Percentiles rank a stretch among this genome's conserved stretches.
Conservation (phyloP, 2,329 filamentous ascomycete species). For the Aspergillus sp. region DNA sequence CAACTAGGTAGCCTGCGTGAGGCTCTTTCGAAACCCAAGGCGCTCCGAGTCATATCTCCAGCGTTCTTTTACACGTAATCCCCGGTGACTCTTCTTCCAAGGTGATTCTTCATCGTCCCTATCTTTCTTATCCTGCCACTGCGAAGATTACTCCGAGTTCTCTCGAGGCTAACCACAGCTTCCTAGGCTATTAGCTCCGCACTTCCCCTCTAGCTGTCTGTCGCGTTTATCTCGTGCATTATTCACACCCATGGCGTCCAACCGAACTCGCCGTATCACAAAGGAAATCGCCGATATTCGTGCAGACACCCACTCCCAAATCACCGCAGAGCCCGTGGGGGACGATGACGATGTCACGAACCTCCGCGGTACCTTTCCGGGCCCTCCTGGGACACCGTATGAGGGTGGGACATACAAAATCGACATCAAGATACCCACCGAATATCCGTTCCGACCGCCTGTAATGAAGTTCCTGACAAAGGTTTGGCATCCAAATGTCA, state of each 20-base stretch:
- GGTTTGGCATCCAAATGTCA: conserved; percentile 97
- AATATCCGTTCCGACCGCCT: conserved; percentile 92
- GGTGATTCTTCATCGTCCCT: not conserved
- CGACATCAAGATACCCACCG: conserved; percentile 81
- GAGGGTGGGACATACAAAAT: conserved; percentile 79
- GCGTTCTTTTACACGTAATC: conserved; percentile 4
- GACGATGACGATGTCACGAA: conserved; percentile 72
- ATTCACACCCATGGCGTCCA: conserved; percentile 51
- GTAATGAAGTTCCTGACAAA: conserved; percentile 88
- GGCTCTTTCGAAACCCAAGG: conserved; percentile 11
- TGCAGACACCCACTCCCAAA: conserved; percentile 71
- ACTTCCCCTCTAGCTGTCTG: not conserved
- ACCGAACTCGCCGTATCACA: conserved; percentile 56
- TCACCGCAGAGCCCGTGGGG: conserved; percentile 65
- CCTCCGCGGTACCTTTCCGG: conserved; percentile 78
- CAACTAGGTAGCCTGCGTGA: conserved; percentile 4
- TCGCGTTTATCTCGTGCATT: not conserved
- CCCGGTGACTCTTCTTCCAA: not conserved
- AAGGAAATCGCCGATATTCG: conserved; percentile 52
- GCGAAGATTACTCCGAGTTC: not conserved
- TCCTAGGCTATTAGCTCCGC: not conserved
- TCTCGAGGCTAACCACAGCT: not conserved
- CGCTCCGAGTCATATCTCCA: conserved; percentile 4
- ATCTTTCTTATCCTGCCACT: not conserved
- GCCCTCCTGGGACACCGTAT: conserved; percentile 90